Evolutionary conservation across 768 basidiomycete genomes (phyloP), one percentile per base, ranked within the genome.

Genomic region (Lentinula guzmanii): DNA sequence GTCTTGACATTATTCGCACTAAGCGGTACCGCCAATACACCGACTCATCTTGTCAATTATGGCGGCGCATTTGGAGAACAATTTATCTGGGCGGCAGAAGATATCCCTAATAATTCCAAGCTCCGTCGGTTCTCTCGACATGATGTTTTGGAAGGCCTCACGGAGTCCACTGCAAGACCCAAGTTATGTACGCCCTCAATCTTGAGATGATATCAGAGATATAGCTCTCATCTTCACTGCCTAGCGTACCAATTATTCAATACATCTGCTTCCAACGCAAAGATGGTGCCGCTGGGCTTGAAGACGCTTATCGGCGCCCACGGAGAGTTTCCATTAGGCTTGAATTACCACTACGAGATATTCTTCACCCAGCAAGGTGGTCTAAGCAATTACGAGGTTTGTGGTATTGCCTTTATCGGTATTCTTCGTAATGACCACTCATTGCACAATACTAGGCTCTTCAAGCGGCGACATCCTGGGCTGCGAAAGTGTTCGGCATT

Each of bases 271-370:
- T 88, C 88, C 2, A 78, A 86, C 9, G 85, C 87, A 0, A 83
- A 84, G 67, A 86, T 91, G 86, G 83, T 89, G 18, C 71, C 79
- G 33, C 81, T 78, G 60, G 89, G 88, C 11, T 70, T 89, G 15
- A 74, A 77, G 28, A 77, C 84, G 2, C 83, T 87, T 65, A 86
- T 91, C 61, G 89, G 89, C 24, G 88, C 88, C 0, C 89, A 91
- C 66, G 89, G 89, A 16, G 86, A 90, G 69, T 80, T 83, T 2
- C 89, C 89, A 0, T 70, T 89, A 10, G 89, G 89, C 0, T 67
- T 86, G n/a, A 88, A 87, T 73, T 91, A 90, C 65, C 89, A 91
- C 62, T 82, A 84, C 18, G 89, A 91, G 66, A 87, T 90, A 83
- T 78, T 75, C 56, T 89, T 88, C 69, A 76, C 86, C 28, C 74